Evolutionary conservation across 2,329 filamentous ascomycete genomes (phyloP), one percentile per base, ranked within the genome.

Genomic region (Colletotrichum sp.): DNA sequence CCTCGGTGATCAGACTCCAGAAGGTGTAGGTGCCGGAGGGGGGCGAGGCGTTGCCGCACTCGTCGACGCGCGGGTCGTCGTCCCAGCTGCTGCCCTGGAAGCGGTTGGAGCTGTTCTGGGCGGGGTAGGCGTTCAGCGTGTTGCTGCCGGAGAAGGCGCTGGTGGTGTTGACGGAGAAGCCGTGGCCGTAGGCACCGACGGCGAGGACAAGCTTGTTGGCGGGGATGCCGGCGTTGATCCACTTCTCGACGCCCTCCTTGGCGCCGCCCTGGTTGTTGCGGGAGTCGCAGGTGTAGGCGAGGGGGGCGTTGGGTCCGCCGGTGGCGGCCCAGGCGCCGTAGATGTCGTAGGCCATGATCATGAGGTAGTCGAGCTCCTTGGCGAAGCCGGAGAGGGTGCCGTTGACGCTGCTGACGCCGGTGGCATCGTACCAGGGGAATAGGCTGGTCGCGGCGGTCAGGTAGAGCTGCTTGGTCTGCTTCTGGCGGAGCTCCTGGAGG

Each of bases 31-130:
- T 76, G 8, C 74, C 74, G 18, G 70, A 69, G 16, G 59, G 74
- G 34, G 74, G 74, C 8, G 52, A 28, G n/a, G 74, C 21, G 70
- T 64, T 65, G 59, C 74, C 74, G 65, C 74, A 76, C 21, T 76
- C 70, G 26, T 76, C 74, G 59, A 76, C 36, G 4, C 44, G 18
- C 28, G 74, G 74, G 74, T 76, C 74, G 44, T 76, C 34, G 49
- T 76, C 74, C 74, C 74, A 76, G 74, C 70, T 74, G 74, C 74
- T 62, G 74, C 74, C 74, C 70, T 74, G 74, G 65, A 76, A 69
- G 34, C 74, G 74, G 74, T 74, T 12, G 59, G 64, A 44, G 74
- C 70, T 74, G 70, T 76, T 76, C 65, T 76, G 74, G 18, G 26
- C 15, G 6, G 74, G 74, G 49, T 36, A 76, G 10, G 74, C 70